Conservation (phyloP, 768 basidiomycete genomes). For the Phanerochaete carnosa region DNA sequence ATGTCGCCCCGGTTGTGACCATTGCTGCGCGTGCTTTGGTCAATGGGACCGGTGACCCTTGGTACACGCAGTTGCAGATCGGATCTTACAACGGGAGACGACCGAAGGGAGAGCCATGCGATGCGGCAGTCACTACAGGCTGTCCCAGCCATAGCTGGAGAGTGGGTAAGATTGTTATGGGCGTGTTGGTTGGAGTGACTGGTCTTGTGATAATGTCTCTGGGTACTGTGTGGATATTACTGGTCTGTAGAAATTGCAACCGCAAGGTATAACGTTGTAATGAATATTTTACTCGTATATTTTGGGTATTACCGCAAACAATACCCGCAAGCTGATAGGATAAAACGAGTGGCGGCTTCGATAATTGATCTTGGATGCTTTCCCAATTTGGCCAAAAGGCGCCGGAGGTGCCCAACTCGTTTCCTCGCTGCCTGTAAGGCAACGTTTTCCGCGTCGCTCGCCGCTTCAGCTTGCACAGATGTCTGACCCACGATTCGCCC, state of each 20-base stretch:
- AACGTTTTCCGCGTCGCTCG: neutral
- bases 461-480: neutral
- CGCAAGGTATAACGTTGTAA: neutral
- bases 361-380: neutral
- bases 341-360: no score
- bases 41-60: constrained; percentile 69
- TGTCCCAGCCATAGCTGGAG: constrained; percentile 37
- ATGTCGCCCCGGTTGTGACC: constrained; percentile 87
- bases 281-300: no score
- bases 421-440: neutral
- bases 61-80: constrained; percentile 65
- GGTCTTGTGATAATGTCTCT: constrained; percentile 53
- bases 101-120: constrained; percentile 75
- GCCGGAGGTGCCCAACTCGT: neutral
- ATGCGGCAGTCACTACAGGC: constrained; percentile 57
- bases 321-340: no score
- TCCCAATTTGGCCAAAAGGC: neutral
- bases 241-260: constrained; percentile 4
- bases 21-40: constrained; percentile 77
- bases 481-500: constrained; percentile 15
- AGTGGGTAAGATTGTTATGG: constrained; percentile 64
- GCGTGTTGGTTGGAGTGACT: constrained; percentile 57
- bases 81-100: constrained; percentile 61
- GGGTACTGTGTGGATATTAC: constrained; percentile 24
- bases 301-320: no score